phyloP scores from a whole-genome alignment of 495 filamentous ascomycete species.

The Jackrogersella minutella region DNA sequence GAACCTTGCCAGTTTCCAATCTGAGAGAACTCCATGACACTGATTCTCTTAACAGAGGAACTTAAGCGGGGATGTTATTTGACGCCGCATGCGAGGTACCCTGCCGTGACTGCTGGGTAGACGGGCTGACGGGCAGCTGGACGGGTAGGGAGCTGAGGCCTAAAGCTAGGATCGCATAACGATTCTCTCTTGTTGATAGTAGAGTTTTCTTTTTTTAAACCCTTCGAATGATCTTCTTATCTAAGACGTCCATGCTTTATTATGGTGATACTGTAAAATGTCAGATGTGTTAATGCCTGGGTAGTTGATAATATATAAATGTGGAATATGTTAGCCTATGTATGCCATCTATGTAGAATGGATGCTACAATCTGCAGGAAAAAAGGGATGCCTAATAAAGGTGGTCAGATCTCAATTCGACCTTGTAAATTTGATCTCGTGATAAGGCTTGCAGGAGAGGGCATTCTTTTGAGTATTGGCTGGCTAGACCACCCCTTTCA shows the following conservation, averaged over 20 bases:
- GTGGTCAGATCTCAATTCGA: slow-evolving; percentile 16
- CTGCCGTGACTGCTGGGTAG: background rate
- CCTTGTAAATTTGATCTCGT: background rate
- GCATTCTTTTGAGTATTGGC: background rate
- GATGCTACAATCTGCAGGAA: too few relatives aligned
- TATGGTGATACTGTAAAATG: background rate
- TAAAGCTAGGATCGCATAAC: slow-evolving; percentile 17
- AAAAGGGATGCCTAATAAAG: too few relatives aligned
- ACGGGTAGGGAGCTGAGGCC: slow-evolving; percentile 11
- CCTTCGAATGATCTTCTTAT: slow-evolving; percentile 27
- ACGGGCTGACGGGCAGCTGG: background rate
- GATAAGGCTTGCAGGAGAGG: background rate
- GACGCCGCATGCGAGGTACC: slow-evolving; percentile 5
- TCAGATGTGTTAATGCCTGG: background rate
- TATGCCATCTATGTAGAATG: too few relatives aligned
- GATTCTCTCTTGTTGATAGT: slow-evolving; percentile 7
- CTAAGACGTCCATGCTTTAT: slow-evolving; percentile 3
- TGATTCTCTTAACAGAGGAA: slow-evolving; percentile 28
- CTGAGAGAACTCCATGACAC: slow-evolving; percentile 8
- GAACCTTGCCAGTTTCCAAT: slow-evolving; percentile 18
- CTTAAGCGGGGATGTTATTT: slow-evolving; percentile 36
- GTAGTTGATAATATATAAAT: background rate
- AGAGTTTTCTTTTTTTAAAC: slow-evolving; percentile 1
- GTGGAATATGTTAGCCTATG: background rate
- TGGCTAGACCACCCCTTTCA: background rate